Base-by-base conservation (phyloP, 2,329 filamentous ascomycete genomes). In the Arthrinium puccinioides region DNA sequence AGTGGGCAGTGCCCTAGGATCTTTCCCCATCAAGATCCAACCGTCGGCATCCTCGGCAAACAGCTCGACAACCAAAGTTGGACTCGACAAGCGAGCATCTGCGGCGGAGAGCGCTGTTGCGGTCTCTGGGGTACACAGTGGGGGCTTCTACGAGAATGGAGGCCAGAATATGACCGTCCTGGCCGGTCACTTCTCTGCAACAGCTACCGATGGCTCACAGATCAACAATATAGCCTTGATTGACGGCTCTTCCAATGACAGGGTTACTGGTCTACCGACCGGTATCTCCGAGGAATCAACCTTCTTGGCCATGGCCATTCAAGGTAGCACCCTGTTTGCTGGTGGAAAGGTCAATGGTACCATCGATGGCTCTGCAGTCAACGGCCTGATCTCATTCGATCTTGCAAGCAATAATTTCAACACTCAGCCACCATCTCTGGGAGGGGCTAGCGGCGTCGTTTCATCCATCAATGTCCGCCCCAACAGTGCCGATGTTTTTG, bases 161-260 rank as follows among this genome's bases (percentile, higher is more conserved):
- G 69, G 67, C 41, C 74, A 77, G 45, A 96, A 96, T 59, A 71
- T 94, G 39, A 97, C 92, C 1, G 76, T 97, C 26, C 70, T 97
- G 20, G 92, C 82, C 33, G 92, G 92, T 2, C 87, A 88, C 51
- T 98, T 98, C 56, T 75, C 76, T 7, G 81, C 86, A 1, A 76
- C 69, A 21, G 76, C 75, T 11, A 73, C 72, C 7, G 76, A 89
- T 47, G 85, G 81, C 16, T 79, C 82, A 4, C 70, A 72, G 5
- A 71, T 96, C 42, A 71, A 87, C 47, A 97, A 96, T 51, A 66
- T 98, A 13, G 69, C 84, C 25, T 76, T 98, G 45, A 77, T 97
- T 43, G 85, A 96, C 57, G 82, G 82, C 29, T 75, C 78, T n/a
- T 69, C 85, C 42, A 69, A 69, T 18, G 67, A 83, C 48, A 66